These are phyloP conservation scores for Entelexis sorbosivorans DNA, from an alignment of 1,139 yeast species.

Conservation along the genomic window DNA sequence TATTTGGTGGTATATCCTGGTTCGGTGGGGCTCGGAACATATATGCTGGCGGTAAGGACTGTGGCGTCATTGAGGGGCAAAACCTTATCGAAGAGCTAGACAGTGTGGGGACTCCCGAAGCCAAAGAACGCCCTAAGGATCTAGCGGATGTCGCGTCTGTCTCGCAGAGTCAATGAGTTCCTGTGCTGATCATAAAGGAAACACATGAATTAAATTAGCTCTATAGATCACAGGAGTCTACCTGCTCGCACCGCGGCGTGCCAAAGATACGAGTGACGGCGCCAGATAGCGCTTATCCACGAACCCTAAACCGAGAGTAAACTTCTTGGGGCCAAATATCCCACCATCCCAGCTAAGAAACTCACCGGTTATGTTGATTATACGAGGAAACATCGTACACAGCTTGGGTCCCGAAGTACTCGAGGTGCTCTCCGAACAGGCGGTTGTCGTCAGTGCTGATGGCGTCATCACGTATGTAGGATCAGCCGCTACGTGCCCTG, in stretches of 20 bases:
- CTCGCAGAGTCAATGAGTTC: neutral
- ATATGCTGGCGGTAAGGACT: neutral
- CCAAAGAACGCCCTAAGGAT: neutral
- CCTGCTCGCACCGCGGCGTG: no score
- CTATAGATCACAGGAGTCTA: no score
- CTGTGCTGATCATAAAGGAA: neutral
- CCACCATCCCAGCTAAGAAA: neutral
- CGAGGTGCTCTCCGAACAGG: constrained; percentile 40
- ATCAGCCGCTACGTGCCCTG: constrained; percentile 7
- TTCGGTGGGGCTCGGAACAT: constrained; percentile 14
- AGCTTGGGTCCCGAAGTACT: constrained; percentile 33
- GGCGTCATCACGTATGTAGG: constrained; percentile 42
- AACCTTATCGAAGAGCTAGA: neutral
- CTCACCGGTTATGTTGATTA: constrained; percentile 7
- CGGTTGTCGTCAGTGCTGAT: constrained; percentile 42
- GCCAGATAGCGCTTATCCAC: neutral
- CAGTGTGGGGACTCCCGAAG: neutral
- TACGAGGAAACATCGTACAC: constrained; percentile 20
- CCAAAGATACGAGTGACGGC: no score
- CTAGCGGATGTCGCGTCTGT: neutral
- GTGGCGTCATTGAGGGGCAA: neutral
- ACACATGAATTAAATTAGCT: no score
- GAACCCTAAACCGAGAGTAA: neutral
- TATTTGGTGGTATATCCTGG: constrained; percentile 15
- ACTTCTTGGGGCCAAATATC: neutral